phyloP scores from a whole-genome alignment of 768 basidiomycete species.

The Pholiota microspora region DNA sequence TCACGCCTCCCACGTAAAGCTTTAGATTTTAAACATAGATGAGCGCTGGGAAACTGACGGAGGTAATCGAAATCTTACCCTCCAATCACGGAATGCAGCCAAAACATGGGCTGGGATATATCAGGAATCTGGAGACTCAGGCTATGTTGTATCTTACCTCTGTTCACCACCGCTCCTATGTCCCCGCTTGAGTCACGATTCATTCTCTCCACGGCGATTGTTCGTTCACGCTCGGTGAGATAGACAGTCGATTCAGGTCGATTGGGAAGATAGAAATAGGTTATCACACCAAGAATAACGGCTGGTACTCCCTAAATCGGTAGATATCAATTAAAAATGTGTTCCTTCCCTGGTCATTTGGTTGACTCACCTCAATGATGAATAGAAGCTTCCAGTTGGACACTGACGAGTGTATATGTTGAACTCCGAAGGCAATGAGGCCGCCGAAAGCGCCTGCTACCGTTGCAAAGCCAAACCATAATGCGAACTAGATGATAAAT shows the following conservation, averaged over 20 bases:
- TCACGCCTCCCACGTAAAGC: slow-evolving; percentile 66
- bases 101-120: slow-evolving; percentile 50
- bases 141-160: slow-evolving; percentile 34
- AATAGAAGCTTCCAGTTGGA: slow-evolving; percentile 65
- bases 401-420: slow-evolving; percentile 50
- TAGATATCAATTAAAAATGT: not conserved
- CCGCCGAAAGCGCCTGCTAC: slow-evolving; percentile 85
- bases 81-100: slow-evolving; percentile 72
- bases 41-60: not conserved
- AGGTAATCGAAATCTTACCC: slow-evolving; percentile 34
- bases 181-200: slow-evolving; percentile 68
- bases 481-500: slow-evolving; percentile 46
- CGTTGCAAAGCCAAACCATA: slow-evolving; percentile 85
- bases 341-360: not conserved
- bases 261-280: slow-evolving; percentile 57
- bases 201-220: slow-evolving; percentile 65
- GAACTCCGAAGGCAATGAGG: slow-evolving; percentile 78
- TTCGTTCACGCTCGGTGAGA: slow-evolving; percentile 51
- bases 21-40: slow-evolving; percentile 3
- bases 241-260: slow-evolving; percentile 68
- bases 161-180: slow-evolving; percentile 60
- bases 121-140: slow-evolving; percentile 2
- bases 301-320: slow-evolving; percentile 59
- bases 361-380: slow-evolving; percentile 57
- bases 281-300: slow-evolving; percentile 57